Evolutionary conservation across 306 rosid genomes (phyloP).

Genomic region (Prunus fruticosa): DNA sequence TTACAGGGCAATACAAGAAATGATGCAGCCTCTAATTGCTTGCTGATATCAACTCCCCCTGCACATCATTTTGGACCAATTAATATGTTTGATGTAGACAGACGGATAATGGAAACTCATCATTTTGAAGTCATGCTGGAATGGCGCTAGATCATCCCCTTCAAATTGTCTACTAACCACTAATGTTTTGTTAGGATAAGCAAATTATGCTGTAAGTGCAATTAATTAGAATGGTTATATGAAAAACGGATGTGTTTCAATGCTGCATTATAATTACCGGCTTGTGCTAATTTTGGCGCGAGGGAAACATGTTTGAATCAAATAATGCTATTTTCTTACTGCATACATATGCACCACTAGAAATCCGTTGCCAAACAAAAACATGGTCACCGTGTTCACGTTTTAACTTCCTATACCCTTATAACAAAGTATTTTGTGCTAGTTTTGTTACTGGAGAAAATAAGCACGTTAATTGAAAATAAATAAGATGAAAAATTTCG

Average conservation of each 20-base stretch:
- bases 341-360: too few species aligned
- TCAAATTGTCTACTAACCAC: neutral
- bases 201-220: neutral
- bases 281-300: neutral
- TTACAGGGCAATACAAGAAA: constrained; percentile 45
- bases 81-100: neutral
- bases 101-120: neutral
- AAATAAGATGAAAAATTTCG: too few species aligned
- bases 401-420: too few species aligned
- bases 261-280: neutral
- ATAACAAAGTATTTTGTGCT: too few species aligned
- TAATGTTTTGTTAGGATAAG: neutral
- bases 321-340: neutral
- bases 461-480: too few species aligned
- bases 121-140: neutral
- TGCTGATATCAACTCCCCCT: constrained; percentile 14
- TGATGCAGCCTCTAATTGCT: constrained; percentile 25
- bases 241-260: neutral
- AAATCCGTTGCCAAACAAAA: too few species aligned
- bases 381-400: too few species aligned
- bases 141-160: neutral
- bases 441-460: too few species aligned
- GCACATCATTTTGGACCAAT: neutral
- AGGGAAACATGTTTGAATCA: neutral
- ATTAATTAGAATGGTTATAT: neutral